Evolutionary conservation across 306 rosid species (phyloP).

Genomic region (Hylodesmum podocarpum): DNA sequence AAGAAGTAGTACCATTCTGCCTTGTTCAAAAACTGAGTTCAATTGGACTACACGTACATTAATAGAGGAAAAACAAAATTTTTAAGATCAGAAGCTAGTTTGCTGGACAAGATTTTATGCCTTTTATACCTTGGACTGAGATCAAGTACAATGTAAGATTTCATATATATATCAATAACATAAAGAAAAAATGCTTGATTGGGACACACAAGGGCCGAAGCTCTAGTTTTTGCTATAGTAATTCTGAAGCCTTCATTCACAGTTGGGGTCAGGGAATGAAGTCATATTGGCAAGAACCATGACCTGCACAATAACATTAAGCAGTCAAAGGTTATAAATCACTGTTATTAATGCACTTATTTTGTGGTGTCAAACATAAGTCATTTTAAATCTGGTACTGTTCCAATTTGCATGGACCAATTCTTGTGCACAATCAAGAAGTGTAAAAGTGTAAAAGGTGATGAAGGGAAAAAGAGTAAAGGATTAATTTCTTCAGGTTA

Average conservation of each 20-base stretch:
- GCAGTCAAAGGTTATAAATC: not conserved
- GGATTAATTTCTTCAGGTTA: not conserved
- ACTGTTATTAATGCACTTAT: not conserved
- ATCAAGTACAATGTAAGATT: not conserved
- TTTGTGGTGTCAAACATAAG: not conserved
- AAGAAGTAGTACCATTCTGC: not conserved
- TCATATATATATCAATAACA: not conserved
- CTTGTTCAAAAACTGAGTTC: not conserved
- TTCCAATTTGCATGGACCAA: not conserved
- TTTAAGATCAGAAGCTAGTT: not conserved
- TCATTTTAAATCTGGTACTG: not conserved
- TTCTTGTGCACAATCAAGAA: not conserved
- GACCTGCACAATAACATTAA: conserved; percentile 46
- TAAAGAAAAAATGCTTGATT: not conserved
- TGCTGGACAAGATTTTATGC: not conserved
- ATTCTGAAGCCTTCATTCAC: not conserved
- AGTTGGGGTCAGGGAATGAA: conserved; percentile 42
- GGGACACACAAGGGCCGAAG: not conserved
- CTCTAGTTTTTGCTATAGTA: not conserved
- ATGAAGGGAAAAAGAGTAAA: not conserved
- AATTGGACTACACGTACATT: not conserved
- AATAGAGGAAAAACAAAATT: not conserved
- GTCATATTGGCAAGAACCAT: conserved; percentile 60
- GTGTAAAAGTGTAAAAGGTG: not conserved
- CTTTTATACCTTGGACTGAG: not conserved